These are phyloP conservation scores for Candida broadrunensis DNA, from an alignment of 805 yeast species.

Conservation along the genomic window DNA sequence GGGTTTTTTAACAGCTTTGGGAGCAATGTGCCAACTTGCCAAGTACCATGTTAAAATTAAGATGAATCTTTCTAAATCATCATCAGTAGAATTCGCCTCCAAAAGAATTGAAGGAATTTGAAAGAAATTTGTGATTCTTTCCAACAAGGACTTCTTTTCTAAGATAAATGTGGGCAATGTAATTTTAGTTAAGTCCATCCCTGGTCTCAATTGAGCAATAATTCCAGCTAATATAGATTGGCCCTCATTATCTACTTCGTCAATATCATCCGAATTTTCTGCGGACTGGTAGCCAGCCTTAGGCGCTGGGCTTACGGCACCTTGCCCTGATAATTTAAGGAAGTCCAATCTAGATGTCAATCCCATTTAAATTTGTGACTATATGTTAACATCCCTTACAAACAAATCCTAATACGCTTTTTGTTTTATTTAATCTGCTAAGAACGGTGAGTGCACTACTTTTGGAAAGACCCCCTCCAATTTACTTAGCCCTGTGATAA, in stretches of 20 bases:
- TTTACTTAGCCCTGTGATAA: no score
- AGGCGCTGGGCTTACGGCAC: neutral
- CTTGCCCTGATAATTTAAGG: constrained; percentile 8
- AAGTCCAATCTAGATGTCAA: constrained; percentile 22
- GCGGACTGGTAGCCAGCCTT: neutral
- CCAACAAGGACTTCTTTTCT: constrained; percentile 94
- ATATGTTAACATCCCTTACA: no score
- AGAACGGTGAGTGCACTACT: no score
- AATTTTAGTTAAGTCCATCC: constrained; percentile 84
- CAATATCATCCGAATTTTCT: constrained; percentile 64
- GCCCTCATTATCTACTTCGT: constrained; percentile 88
- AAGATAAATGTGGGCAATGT: constrained; percentile 93
- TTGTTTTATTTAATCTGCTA: no score
- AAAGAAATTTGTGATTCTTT: constrained; percentile 85
- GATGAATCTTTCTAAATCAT: constrained; percentile 67
- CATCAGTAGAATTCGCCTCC: constrained; percentile 59
- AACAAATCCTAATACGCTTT: no score
- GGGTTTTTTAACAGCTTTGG: constrained; percentile 97
- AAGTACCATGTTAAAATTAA: constrained; percentile 84
- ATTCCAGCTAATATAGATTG: constrained; percentile 84
- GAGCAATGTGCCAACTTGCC: constrained; percentile 97
- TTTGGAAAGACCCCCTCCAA: no score
- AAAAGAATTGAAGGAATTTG: constrained; percentile 75
- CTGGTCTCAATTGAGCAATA: constrained; percentile 88
- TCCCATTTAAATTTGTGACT: constrained; percentile 16